Percentiles rank a stretch among this genome's conserved stretches.
phyloP scores from a whole-genome alignment of 306 rosid species.

The Oemleria cerasiformis region DNA sequence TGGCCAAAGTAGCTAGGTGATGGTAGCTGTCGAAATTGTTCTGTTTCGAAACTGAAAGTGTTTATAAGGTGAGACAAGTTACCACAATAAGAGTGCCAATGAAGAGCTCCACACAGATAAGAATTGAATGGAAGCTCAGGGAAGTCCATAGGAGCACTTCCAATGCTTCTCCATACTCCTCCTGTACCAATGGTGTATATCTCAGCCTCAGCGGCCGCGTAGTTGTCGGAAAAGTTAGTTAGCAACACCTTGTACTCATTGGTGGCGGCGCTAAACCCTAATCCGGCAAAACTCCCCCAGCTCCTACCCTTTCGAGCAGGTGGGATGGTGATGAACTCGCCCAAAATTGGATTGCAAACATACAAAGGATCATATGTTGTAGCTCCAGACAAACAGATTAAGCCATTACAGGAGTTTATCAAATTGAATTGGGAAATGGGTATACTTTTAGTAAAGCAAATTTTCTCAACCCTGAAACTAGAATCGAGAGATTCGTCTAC shows the following conservation, averaged over 20 bases:
- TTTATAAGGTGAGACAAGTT: neutral
- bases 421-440: neutral
- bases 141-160: neutral
- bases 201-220: neutral
- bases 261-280: neutral
- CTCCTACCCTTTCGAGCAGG: neutral
- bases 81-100: neutral
- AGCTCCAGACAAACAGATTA: neutral
- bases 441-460: neutral
- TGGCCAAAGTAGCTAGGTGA: conserved; percentile 5
- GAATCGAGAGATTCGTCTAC: neutral
- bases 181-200: conserved; percentile 10
- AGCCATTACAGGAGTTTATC: conserved; percentile 8
- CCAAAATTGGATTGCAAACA: conserved; percentile 11
- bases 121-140: conserved; percentile 7
- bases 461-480: neutral
- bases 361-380: neutral
- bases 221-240: neutral
- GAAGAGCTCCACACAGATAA: conserved; percentile 12
- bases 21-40: neutral
- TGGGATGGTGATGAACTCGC: neutral
- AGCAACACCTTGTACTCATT: conserved; percentile 7
- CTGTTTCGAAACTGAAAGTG: conserved; percentile 10
- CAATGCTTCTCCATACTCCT: conserved; percentile 17
- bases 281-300: neutral